phyloP scores from a whole-genome alignment of 2,329 filamentous ascomycete genomes.

The Neocatenulostroma microsporum region DNA sequence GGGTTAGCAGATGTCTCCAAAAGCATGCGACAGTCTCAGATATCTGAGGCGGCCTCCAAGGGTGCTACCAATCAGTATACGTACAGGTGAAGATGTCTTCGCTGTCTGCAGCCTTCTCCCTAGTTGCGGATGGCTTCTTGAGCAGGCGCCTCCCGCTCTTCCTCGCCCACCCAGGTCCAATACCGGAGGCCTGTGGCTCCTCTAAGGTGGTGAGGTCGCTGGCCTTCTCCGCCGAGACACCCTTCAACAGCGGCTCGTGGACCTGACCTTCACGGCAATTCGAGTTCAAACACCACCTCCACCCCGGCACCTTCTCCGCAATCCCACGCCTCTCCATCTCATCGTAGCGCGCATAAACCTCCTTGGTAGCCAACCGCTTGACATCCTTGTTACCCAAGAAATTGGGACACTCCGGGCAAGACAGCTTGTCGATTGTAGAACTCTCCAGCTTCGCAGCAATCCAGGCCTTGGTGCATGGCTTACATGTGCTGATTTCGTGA shows the following conservation, averaged over 20 bases:
- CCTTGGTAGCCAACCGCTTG: constrained; percentile 35
- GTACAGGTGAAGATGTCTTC: constrained; percentile 27
- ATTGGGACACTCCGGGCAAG: constrained; percentile 44
- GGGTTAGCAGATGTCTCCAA: no score
- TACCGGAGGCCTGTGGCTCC: no score
- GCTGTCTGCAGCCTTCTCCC: no score
- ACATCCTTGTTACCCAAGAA: constrained; percentile 38
- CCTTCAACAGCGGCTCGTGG: constrained; percentile 3
- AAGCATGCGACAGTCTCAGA: no score
- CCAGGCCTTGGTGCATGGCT: constrained; percentile 26
- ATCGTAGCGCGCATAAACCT: constrained; percentile 34
- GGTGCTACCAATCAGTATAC: no score
- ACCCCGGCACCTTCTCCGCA: constrained; percentile 28
- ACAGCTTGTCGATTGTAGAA: constrained; percentile 25
- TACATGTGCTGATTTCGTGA: constrained; percentile 20
- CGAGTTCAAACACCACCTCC: constrained; percentile 45
- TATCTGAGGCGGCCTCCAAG: no score
- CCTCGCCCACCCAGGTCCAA: no score
- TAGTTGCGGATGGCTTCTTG: no score
- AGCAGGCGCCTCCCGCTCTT: no score
- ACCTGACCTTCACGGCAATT: constrained; percentile 5
- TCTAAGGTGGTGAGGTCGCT: no score
- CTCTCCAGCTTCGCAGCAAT: constrained; percentile 20
- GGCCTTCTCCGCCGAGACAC: no score
- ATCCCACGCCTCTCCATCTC: constrained; percentile 9